Percentiles rank a stretch among this genome's conserved stretches.
Evolutionary conservation across 2,329 filamentous ascomycete species (phyloP).

Genomic region (Magnaporthiopsis incrustans): DNA sequence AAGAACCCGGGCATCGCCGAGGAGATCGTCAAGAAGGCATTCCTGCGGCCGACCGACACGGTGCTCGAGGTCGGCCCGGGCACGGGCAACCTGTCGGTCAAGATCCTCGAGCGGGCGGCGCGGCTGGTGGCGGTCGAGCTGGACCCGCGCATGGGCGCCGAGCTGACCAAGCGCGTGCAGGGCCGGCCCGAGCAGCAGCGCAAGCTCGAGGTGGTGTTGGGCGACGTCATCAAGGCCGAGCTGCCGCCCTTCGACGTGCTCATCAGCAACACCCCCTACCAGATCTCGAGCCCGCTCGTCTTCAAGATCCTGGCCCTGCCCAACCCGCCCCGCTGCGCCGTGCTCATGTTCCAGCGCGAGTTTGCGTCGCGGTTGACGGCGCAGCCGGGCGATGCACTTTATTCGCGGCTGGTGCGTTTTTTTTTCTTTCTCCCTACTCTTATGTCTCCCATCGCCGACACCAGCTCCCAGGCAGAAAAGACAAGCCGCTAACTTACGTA

Average conservation of each 20-base stretch:
- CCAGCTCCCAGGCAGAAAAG: too few relatives aligned
- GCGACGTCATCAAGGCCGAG: slow-evolving; percentile 87
- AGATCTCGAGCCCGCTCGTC: slow-evolving; percentile 85
- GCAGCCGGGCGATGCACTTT: slow-evolving; percentile 78
- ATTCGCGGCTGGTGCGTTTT: slow-evolving; percentile 59
- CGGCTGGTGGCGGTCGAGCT: slow-evolving; percentile 78
- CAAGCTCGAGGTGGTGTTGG: slow-evolving; percentile 78
- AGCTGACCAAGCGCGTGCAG: slow-evolving; percentile 87
- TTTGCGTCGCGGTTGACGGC: slow-evolving; percentile 88
- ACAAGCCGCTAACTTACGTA: too few relatives aligned
- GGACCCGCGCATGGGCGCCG: slow-evolving; percentile 93
- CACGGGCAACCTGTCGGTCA: slow-evolving; percentile 76
- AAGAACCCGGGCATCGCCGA: slow-evolving; percentile 40
- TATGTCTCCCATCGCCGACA: too few relatives aligned
- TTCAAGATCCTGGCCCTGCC: slow-evolving; percentile 76
- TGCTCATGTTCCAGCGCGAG: slow-evolving; percentile 85
- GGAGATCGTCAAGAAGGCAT: slow-evolving; percentile 68
- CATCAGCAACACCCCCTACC: slow-evolving; percentile 68
- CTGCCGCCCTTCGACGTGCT: slow-evolving; percentile 56
- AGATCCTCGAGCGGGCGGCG: slow-evolving; percentile 81
- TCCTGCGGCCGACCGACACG: slow-evolving; percentile 80
- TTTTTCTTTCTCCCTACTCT: neutral
- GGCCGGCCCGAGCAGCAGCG: slow-evolving; percentile 76
- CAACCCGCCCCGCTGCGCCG: slow-evolving; percentile 60
- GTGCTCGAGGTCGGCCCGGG: slow-evolving; percentile 91